Evolutionary conservation across 169 alveolate species (phyloP).

Genomic region (Theileria sp.): DNA sequence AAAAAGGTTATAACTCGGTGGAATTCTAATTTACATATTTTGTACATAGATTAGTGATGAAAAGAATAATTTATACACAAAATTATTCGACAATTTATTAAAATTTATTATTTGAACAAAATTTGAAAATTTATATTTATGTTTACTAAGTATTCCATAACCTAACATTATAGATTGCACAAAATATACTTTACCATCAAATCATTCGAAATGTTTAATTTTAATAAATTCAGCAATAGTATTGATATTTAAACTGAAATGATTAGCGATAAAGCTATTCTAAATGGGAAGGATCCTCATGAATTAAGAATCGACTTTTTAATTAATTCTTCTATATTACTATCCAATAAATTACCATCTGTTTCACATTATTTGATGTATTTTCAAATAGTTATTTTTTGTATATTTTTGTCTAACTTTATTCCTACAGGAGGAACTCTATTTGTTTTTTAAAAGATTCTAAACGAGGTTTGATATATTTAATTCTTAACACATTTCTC

Average conservation of each 20-base stretch:
- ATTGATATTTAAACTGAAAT: not conserved
- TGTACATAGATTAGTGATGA: not conserved
- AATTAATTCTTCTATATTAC: constrained; percentile 36
- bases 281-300: not conserved
- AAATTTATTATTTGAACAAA: not conserved
- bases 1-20: not conserved
- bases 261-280: not conserved
- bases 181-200: not conserved
- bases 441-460: constrained; percentile 12
- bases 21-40: not conserved
- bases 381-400: not conserved
- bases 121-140: no score
- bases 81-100: not conserved
- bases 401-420: constrained; percentile 13
- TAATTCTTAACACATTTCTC: not conserved
- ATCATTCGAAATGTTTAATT: not conserved
- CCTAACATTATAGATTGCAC: not conserved
- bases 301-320: constrained; percentile 33
- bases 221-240: not conserved
- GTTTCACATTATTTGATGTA: constrained; percentile 57
- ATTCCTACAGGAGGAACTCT: constrained; percentile 17
- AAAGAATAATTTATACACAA: not conserved
- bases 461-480: constrained; percentile 1
- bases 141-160: not conserved
- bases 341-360: constrained; percentile 27